Conservation (phyloP, 148 eudicot species). For the Pharnaceum exiguum region DNA sequence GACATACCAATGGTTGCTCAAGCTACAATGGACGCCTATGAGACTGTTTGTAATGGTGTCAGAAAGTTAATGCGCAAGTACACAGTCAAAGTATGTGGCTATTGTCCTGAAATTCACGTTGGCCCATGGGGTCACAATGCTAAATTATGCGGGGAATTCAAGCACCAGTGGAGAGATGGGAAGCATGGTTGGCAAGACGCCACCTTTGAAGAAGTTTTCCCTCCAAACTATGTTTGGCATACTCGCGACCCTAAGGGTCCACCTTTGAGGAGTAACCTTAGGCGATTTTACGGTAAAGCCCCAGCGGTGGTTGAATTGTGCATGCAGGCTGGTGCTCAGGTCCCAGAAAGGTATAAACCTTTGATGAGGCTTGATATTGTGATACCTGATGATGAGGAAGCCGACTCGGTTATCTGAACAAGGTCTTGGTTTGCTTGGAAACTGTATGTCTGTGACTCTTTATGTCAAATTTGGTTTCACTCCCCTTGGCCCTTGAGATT, state of each 20-base stretch:
- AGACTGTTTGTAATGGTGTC: constrained; percentile 65
- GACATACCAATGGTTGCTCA: constrained; percentile 56
- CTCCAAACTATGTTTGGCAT: constrained; percentile 95
- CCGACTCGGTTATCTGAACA: constrained; percentile 52
- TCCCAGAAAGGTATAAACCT: constrained; percentile 65
- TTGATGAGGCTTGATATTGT: constrained; percentile 96
- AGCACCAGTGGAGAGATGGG: constrained; percentile 99
- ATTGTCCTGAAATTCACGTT: constrained; percentile 94
- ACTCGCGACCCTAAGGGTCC: constrained; percentile 74
- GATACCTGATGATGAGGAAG: constrained; percentile 78
- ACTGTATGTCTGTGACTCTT: too few species aligned
- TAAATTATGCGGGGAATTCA: constrained; percentile 92
- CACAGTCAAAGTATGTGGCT: constrained; percentile 91
- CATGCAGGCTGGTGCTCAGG: constrained; percentile 75
- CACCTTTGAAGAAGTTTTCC: constrained; percentile 66
- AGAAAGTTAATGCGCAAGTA: constrained; percentile 70
- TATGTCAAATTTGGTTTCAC: too few species aligned
- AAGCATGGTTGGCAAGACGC: constrained; percentile 99
- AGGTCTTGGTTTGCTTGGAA: too few species aligned
- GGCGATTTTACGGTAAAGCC: constrained; percentile 85
- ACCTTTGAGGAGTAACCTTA: constrained; percentile 54
- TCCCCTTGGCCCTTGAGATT: too few species aligned
- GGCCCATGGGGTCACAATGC: constrained; percentile 99
- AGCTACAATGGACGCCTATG: constrained; percentile 61
- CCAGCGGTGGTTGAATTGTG: constrained; percentile 91